These are phyloP conservation scores for Angomonas ambiguus DNA, from an alignment of 208 protist species.

Conservation along the genomic window DNA sequence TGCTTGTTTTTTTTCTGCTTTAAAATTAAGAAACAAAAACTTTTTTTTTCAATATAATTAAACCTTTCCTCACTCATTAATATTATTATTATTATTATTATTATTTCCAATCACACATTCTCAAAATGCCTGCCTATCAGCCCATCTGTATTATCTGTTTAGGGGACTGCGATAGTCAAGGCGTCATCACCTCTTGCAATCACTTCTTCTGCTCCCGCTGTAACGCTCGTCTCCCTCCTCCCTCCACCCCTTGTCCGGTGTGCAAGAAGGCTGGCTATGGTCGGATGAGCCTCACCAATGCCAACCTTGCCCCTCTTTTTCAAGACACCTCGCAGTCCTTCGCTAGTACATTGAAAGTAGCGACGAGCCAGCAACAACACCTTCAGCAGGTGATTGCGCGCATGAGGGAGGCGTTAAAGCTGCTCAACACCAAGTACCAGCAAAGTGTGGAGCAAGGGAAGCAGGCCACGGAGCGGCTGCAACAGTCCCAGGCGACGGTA, in stretches of 20 bases:
- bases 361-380: conserved; percentile 55
- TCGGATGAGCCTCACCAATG: conserved; percentile 22
- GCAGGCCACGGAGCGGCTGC: conserved; percentile 18
- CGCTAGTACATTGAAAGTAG: conserved; percentile 21
- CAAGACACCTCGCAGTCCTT: conserved; percentile 35
- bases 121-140: conserved; percentile 49
- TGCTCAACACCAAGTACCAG: conserved; percentile 53
- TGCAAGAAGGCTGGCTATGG: conserved; percentile 55
- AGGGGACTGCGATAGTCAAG: conserved; percentile 57
- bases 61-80: background rate
- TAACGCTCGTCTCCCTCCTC: conserved; percentile 35
- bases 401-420: conserved; percentile 56
- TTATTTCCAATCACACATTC: too few species aligned
- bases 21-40: background rate
- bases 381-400: conserved; percentile 49
- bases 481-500: conserved; percentile 21
- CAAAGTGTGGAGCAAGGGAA: conserved; percentile 20
- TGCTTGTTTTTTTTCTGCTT: background rate
- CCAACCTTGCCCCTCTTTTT: conserved; percentile 40
- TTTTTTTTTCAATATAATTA: background rate
- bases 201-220: conserved; percentile 87
- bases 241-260: conserved; percentile 46
- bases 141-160: conserved; percentile 83
- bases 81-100: conserved; percentile 2
- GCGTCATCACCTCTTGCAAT: conserved; percentile 69